These are phyloP conservation scores for Elongisporangium prolatum DNA, from an alignment of 352 stramenopile genomes.

Conservation along the genomic window DNA sequence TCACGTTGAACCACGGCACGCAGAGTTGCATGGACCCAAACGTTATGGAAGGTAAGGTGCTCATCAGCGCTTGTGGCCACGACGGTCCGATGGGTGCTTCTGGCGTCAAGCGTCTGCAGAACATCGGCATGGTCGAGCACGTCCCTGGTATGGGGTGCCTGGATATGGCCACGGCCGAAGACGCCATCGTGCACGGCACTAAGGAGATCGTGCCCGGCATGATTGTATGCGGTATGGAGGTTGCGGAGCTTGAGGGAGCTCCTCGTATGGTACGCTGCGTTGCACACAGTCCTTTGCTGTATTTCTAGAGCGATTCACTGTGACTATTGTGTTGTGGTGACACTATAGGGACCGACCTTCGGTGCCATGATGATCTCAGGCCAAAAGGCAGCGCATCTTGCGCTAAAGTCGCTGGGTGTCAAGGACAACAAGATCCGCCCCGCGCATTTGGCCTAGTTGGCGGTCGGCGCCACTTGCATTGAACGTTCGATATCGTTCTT, in stretches of 20 bases:
- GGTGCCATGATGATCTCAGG: constrained; percentile 68
- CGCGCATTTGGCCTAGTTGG: constrained; percentile 12
- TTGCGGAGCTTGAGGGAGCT: constrained; percentile 51
- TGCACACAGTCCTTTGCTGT: background rate
- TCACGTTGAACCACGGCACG: constrained; percentile 61
- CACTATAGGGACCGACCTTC: constrained; percentile 51
- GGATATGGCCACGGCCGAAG: constrained; percentile 56
- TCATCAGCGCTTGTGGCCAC: constrained; percentile 57
- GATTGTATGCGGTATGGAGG: constrained; percentile 62
- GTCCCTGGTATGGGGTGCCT: constrained; percentile 55
- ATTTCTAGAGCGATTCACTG: too few species aligned
- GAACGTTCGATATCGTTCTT: too few species aligned
- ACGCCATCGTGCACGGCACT: constrained; percentile 54
- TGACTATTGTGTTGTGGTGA: too few species aligned
- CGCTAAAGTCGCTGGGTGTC: constrained; percentile 50
- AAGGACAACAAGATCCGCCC: constrained; percentile 43
- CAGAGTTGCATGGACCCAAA: constrained; percentile 75
- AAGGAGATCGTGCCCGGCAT: constrained; percentile 64
- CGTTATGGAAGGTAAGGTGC: constrained; percentile 65
- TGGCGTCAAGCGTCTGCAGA: constrained; percentile 62
- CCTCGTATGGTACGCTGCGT: constrained; percentile 36
- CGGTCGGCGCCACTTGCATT: too few species aligned
- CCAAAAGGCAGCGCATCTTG: constrained; percentile 57
- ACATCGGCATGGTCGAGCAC: constrained; percentile 57
- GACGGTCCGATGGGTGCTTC: constrained; percentile 59